phyloP scores from a whole-genome alignment of 208 protist genomes.

The Wallacemonas sp. region DNA sequence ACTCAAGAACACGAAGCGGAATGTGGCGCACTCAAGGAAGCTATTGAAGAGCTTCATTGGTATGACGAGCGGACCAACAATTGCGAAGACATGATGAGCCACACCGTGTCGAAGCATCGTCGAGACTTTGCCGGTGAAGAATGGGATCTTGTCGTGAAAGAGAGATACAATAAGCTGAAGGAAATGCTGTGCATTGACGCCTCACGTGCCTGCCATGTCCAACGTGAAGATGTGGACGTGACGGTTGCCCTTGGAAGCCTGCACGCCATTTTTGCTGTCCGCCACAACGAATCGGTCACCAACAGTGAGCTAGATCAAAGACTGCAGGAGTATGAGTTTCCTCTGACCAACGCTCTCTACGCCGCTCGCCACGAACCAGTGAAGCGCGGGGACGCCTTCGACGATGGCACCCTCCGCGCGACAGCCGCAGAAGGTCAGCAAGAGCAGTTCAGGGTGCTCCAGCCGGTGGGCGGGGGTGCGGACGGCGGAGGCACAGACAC shows the following conservation, averaged over 20 bases:
- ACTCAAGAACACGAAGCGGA: background rate
- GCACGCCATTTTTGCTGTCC: constrained; percentile 28
- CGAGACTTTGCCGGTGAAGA: constrained; percentile 24
- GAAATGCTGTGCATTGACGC: constrained; percentile 29
- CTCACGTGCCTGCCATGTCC: constrained; percentile 36
- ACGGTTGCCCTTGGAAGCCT: constrained; percentile 29
- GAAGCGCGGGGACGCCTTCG: constrained; percentile 8
- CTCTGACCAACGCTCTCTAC: constrained; percentile 25
- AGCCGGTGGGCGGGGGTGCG: background rate
- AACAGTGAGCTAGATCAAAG: constrained; percentile 31
- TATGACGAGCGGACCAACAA: constrained; percentile 15
- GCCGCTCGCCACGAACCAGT: constrained; percentile 6
- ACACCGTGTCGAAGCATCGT: background rate
- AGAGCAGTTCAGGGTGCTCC: background rate
- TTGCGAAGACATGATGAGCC: constrained; percentile 7
- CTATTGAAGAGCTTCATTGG: constrained; percentile 11
- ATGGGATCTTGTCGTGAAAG: constrained; percentile 26
- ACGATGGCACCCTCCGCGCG: background rate
- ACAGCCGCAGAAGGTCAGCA: background rate
- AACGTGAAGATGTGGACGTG: constrained; percentile 25
- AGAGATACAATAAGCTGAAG: constrained; percentile 22
- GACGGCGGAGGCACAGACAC: constrained; percentile 1
- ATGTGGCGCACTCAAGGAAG: background rate
- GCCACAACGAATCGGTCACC: constrained; percentile 39
- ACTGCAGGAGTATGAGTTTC: constrained; percentile 36